These are phyloP conservation scores for Cladophialophora immunda DNA, from an alignment of 2,329 filamentous ascomycete genomes.

Conservation along the genomic window DNA sequence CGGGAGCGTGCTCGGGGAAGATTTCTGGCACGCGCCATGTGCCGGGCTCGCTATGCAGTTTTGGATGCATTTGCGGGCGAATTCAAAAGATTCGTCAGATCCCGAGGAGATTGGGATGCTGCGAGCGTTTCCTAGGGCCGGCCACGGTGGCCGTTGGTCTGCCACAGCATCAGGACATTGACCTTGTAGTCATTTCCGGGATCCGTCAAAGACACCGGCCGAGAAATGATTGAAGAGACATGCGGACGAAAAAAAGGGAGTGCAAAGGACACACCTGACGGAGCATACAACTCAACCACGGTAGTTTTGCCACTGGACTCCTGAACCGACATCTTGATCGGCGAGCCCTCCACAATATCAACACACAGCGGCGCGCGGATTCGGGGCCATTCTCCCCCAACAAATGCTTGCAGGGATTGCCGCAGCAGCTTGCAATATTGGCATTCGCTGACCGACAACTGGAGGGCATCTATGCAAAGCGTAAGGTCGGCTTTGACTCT, in stretches of 20 bases:
- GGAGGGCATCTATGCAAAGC: neutral
- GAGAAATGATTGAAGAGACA: neutral
- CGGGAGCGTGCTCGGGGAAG: neutral
- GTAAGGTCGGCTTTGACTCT: neutral
- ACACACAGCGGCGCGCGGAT: neutral
- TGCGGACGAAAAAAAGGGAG: neutral
- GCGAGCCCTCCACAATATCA: neutral
- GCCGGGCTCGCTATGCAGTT: neutral
- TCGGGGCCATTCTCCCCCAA: neutral
- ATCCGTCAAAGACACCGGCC: neutral
- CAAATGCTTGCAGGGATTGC: neutral
- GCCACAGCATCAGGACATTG: neutral
- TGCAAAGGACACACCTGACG: conserved; percentile 1
- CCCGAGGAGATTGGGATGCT: neutral
- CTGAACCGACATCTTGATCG: neutral
- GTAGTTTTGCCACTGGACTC: neutral
- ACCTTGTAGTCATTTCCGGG: neutral
- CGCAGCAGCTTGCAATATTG: neutral
- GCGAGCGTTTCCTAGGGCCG: neutral
- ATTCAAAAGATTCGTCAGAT: neutral
- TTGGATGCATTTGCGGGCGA: neutral
- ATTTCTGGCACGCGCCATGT: neutral
- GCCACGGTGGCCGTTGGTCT: neutral
- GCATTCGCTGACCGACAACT: neutral
- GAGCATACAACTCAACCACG: neutral